Evolutionary conservation across 2,329 filamentous ascomycete genomes (phyloP), one percentile per base, ranked within the genome.

Genomic region (Fusarium buxicola): DNA sequence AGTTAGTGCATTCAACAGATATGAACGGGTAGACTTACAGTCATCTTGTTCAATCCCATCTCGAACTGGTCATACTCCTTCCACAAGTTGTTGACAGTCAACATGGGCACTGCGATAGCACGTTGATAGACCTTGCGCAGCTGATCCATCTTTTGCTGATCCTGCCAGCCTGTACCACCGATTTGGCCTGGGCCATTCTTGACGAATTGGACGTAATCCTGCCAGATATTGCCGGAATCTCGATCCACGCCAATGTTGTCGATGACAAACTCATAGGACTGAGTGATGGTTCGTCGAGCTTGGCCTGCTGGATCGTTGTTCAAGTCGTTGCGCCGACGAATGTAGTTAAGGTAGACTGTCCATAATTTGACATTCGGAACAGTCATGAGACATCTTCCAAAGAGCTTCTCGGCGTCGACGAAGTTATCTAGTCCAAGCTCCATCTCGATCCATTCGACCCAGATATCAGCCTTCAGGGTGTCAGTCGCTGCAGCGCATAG

Each of bases 11-110:
- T 31, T 15, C 70, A 52, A 64, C 49, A 49, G 39, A 35, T 13
- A 24, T 10, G 9, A 27, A 28, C 11, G 13, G 3, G 21, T 27
- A 36, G 9, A 78, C 85, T 73, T 83, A 94, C 92, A 36, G 93
- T 96, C 66, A 92, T 86, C 77, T 97, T 98, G 81, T 97, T 97
- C 56, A 97, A 78, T 7, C 89, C 87, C 86, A 95, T 93, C 78
- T 99, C 95, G 72, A 99, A 99, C 67, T 92, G 89, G 74, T 98
- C 94, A 73, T 99, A 99, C 72, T 99, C 94, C 75, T 96, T 97
- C 96, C 95, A 99, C 12, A 99, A 80, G 48, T 85, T 86, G 71
- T 94, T 92, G 44, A 96, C 87, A 28, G 90, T 90, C 51, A 89
- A 87, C 63, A 92, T 96, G 5, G 96, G 96, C 34, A 97, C 87